Evolutionary conservation across 768 basidiomycete species (phyloP).

Genomic region (Pleurotus ostreatus): DNA sequence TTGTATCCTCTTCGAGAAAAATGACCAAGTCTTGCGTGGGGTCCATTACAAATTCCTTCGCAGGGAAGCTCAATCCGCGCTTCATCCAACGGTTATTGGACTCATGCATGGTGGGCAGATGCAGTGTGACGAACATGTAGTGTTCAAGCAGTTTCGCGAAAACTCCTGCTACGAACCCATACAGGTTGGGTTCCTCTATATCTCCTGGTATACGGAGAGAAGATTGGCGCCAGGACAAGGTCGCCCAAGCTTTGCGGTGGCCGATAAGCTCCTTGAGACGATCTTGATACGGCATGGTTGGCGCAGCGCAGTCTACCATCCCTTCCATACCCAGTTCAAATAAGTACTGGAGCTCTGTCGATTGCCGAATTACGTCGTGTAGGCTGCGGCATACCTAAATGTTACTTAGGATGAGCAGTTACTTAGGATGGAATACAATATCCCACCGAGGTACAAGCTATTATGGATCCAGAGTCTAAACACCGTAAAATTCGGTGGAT

Average conservation of each 20-base stretch:
- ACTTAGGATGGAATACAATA: not conserved
- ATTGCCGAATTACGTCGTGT: not conserved
- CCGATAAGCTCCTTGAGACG: constrained; percentile 17
- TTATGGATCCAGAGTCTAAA: not conserved
- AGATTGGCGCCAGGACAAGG: constrained; percentile 16
- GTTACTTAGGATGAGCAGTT: not conserved
- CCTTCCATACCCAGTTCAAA: constrained; percentile 36
- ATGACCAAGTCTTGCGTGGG: constrained; percentile 59
- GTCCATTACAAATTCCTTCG: constrained; percentile 62
- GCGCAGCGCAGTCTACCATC: constrained; percentile 19
- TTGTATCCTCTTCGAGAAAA: constrained; percentile 26
- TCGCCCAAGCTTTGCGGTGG: constrained; percentile 20
- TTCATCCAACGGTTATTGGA: constrained; percentile 18
- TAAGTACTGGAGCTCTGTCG: constrained; percentile 28
- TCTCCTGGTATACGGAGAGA: constrained; percentile 13
- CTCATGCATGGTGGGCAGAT: constrained; percentile 21
- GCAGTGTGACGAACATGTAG: constrained; percentile 15
- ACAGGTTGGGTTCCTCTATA: constrained; percentile 29
- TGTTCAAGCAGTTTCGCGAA: constrained; percentile 40
- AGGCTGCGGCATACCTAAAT: constrained; percentile 1
- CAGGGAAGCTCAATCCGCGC: constrained; percentile 33
- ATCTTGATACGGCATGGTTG: constrained; percentile 12
- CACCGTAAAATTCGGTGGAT: not conserved
- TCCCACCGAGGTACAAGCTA: not conserved
- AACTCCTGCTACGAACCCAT: constrained; percentile 58